These are phyloP conservation scores for Neurospora intermedia DNA, from an alignment of 495 filamentous ascomycete species.

Conservation along the genomic window DNA sequence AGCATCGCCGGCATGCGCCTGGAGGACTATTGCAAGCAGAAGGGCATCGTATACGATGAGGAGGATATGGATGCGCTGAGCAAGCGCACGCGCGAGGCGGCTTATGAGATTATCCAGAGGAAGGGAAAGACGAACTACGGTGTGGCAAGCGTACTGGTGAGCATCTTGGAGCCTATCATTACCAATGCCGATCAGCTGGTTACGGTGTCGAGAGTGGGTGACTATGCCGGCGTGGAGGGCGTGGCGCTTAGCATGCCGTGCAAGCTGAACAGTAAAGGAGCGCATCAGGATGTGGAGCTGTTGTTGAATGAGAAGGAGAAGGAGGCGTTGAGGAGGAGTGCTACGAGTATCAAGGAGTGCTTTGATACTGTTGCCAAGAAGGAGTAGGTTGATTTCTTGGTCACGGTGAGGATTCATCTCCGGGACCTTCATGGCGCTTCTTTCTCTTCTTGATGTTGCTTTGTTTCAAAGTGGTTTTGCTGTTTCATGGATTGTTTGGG, in stretches of 20 bases:
- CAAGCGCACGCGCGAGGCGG: slow-evolving; percentile 20
- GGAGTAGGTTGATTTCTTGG: neutral
- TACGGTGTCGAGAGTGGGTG: slow-evolving; percentile 20
- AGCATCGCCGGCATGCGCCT: slow-evolving; percentile 22
- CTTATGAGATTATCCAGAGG: slow-evolving; percentile 46
- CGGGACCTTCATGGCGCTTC: neutral
- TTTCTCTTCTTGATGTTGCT: neutral
- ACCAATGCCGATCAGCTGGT: slow-evolving; percentile 19
- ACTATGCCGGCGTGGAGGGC: slow-evolving; percentile 17
- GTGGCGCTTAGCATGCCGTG: slow-evolving; percentile 24
- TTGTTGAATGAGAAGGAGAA: slow-evolving; percentile 14
- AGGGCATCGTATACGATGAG: slow-evolving; percentile 13
- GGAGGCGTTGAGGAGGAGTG: slow-evolving; percentile 29
- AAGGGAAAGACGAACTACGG: slow-evolving; percentile 55
- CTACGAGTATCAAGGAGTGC: slow-evolving; percentile 13
- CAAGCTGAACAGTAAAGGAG: slow-evolving; percentile 20
- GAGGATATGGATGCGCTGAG: slow-evolving; percentile 13
- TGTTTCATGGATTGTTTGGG: neutral
- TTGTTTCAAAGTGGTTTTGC: neutral
- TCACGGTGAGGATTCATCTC: neutral
- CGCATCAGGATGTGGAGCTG: slow-evolving; percentile 19
- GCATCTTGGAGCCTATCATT: slow-evolving; percentile 20
- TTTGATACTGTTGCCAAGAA: neutral
- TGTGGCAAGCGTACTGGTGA: slow-evolving; percentile 33
- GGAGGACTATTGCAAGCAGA: slow-evolving; percentile 15